A percentile compares a stretch with the other conserved stretches of the same genome.
Evolutionary conservation across 345 rosid genomes (phyloP).

Genomic region (Euphorbia pulcherrima): DNA sequence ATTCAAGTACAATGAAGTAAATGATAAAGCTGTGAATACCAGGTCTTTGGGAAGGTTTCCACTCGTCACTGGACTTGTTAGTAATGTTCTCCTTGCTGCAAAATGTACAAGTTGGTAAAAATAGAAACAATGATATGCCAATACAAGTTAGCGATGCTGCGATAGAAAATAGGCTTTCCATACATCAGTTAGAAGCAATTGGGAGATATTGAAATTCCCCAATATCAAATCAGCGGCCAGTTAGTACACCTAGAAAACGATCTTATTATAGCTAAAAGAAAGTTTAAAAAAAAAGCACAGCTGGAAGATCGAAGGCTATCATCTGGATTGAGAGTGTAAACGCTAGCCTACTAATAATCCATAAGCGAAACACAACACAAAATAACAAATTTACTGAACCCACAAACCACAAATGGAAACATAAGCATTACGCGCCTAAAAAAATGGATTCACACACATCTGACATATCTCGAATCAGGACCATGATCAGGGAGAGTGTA

Average conservation of each 20-base stretch:
- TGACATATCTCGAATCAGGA: background rate
- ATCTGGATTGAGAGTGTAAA: background rate
- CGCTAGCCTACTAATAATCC: background rate
- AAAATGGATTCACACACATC: background rate
- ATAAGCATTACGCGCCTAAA: no score
- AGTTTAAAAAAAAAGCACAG: background rate
- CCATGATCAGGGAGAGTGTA: background rate
- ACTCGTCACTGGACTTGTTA: constrained; percentile 43
- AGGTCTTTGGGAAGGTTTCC: constrained; percentile 48
- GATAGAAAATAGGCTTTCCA: background rate
- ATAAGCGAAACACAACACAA: background rate
- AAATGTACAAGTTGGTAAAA: background rate
- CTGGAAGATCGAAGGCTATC: background rate
- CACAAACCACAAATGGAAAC: background rate
- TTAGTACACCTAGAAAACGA: background rate
- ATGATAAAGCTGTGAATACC: constrained; percentile 36
- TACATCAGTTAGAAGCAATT: background rate
- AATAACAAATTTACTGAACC: background rate
- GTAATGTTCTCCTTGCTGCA: constrained; percentile 54
- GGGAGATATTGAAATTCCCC: background rate
- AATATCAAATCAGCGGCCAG: background rate
- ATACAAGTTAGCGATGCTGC: background rate
- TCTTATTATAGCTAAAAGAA: background rate
- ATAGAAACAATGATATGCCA: background rate
- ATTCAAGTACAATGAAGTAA: background rate